Conservation (phyloP, 768 basidiomycete species). For the Pisolithus orientalis region DNA sequence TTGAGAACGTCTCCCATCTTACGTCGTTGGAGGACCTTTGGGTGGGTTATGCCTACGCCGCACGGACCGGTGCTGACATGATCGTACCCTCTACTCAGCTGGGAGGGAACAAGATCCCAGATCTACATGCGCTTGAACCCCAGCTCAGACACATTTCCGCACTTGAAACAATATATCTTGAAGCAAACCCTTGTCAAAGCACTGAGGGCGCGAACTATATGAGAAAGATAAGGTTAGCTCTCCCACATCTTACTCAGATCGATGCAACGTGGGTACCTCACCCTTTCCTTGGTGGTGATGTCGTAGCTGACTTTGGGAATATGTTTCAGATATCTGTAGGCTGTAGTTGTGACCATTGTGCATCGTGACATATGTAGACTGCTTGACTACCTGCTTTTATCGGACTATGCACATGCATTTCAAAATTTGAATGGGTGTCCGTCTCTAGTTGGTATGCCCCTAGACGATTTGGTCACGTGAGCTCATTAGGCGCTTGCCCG, state of each 20-base stretch:
- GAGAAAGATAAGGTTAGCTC: constrained; percentile 80
- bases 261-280: constrained; percentile 83
- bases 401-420: no score
- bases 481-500: background rate
- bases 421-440: no score
- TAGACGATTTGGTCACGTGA: background rate
- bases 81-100: constrained; percentile 43
- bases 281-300: constrained; percentile 1
- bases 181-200: constrained; percentile 88
- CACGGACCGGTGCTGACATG: background rate
- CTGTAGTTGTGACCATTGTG: background rate
- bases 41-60: constrained; percentile 42
- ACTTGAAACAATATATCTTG: constrained; percentile 88
- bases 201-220: constrained; percentile 74
- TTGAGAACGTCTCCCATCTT: constrained; percentile 83
- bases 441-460: no score
- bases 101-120: constrained; percentile 79
- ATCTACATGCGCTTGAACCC: constrained; percentile 58
- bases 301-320: constrained; percentile 2
- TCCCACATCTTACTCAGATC: constrained; percentile 88
- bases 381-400: no score
- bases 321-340: background rate
- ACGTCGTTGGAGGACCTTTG: constrained; percentile 84
- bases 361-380: no score
- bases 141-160: constrained; percentile 56